These are phyloP conservation scores for Peronospora belbahrii DNA, from an alignment of 352 stramenopile genomes.

Conservation along the genomic window DNA sequence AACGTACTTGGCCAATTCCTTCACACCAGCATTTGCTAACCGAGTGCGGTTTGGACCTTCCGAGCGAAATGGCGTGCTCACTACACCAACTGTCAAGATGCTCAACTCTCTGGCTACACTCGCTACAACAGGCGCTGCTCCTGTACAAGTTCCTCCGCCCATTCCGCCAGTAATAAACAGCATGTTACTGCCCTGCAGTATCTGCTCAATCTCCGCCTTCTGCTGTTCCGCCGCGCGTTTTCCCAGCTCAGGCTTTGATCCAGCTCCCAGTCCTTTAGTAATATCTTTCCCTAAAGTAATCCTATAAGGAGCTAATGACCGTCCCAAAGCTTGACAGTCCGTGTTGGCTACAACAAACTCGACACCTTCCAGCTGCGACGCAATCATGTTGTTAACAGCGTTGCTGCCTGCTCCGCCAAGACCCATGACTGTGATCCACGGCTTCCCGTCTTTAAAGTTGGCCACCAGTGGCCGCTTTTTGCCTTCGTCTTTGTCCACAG, in stretches of 20 bases:
- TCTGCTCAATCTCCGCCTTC: slow-evolving; percentile 81
- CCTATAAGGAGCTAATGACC: slow-evolving; percentile 71
- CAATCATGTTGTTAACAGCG: slow-evolving; percentile 88
- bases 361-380: slow-evolving; percentile 84
- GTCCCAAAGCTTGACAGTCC: slow-evolving; percentile 87
- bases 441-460: slow-evolving; percentile 76
- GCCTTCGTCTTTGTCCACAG: slow-evolving; percentile 19
- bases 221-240: slow-evolving; percentile 84
- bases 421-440: slow-evolving; percentile 81
- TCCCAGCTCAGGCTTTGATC: slow-evolving; percentile 74
- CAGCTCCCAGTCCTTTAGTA: slow-evolving; percentile 74
- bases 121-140: slow-evolving; percentile 90
- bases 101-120: slow-evolving; percentile 88
- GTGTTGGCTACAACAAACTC: slow-evolving; percentile 96
- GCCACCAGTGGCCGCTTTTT: slow-evolving; percentile 38
- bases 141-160: slow-evolving; percentile 88
- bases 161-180: slow-evolving; percentile 95
- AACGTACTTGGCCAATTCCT: slow-evolving; percentile 88
- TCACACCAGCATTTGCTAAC: slow-evolving; percentile 89
- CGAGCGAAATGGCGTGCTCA: slow-evolving; percentile 94
- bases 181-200: slow-evolving; percentile 90
- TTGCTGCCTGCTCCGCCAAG: slow-evolving; percentile 80
- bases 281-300: slow-evolving; percentile 81
- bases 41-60: slow-evolving; percentile 91
- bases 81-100: slow-evolving; percentile 92